These are phyloP conservation scores for Trametes cubensis DNA, from an alignment of 768 basidiomycete species.

Conservation along the genomic window DNA sequence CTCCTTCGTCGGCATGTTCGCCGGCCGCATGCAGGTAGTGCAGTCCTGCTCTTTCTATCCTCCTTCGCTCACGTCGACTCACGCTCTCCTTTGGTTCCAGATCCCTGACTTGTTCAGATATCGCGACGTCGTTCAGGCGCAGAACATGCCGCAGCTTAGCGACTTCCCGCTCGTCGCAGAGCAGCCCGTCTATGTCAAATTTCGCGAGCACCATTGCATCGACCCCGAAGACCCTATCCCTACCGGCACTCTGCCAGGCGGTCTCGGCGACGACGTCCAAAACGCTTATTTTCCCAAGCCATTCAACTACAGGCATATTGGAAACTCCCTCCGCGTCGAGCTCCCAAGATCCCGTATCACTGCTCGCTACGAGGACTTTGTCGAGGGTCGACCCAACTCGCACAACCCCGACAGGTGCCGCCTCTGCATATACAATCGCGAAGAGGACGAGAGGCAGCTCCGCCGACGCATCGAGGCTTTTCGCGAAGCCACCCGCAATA, in stretches of 20 bases:
- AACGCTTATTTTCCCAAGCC: slow-evolving; percentile 44
- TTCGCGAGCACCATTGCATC: slow-evolving; percentile 57
- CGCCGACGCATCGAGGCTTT: slow-evolving; percentile 17
- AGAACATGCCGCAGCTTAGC: slow-evolving; percentile 30
- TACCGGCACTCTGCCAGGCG: slow-evolving; percentile 27
- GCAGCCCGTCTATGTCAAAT: slow-evolving; percentile 59
- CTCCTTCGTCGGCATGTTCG: slow-evolving; percentile 58
- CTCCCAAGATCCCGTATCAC: slow-evolving; percentile 7
- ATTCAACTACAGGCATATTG: slow-evolving; percentile 12
- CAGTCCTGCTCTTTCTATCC: slow-evolving; percentile 21
- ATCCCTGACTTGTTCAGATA: slow-evolving; percentile 39
- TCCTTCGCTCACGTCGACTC: not conserved
- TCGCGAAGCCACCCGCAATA: slow-evolving; percentile 15
- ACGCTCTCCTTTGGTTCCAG: slow-evolving; percentile 26
- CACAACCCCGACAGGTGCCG: slow-evolving; percentile 47
- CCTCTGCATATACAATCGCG: slow-evolving; percentile 22
- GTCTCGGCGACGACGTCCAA: slow-evolving; percentile 41
- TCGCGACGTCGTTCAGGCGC: slow-evolving; percentile 32
- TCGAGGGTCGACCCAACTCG: slow-evolving; percentile 39
- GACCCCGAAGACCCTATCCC: slow-evolving; percentile 41
- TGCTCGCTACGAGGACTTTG: slow-evolving; percentile 47
- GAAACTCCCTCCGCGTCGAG: slow-evolving; percentile 15
- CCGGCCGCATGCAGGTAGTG: slow-evolving; percentile 63
- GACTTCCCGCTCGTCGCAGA: slow-evolving; percentile 40
- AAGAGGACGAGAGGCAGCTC: slow-evolving; percentile 13